Conservation (phyloP, 1,284 basidiomycete species). For the Testicularia cyperi region DNA sequence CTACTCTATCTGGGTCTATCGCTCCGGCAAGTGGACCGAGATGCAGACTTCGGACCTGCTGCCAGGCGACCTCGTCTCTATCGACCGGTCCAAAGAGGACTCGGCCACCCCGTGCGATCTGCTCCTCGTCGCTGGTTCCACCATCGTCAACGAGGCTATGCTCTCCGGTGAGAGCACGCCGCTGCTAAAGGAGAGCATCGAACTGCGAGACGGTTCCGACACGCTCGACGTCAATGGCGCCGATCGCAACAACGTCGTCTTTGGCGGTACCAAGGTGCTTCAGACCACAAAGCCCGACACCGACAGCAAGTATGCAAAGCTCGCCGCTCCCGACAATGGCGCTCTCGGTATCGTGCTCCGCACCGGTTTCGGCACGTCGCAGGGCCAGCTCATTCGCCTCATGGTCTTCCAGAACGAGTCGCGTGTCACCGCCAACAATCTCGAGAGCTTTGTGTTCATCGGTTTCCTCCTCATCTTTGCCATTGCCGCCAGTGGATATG, state of each 20-base stretch:
- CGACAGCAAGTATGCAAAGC: conserved; percentile 29
- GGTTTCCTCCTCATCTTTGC: conserved; percentile 59
- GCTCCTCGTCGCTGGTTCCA: conserved; percentile 47
- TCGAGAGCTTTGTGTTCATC: conserved; percentile 59
- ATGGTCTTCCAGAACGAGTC: conserved; percentile 60
- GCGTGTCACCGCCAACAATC: conserved; percentile 57
- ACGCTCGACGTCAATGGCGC: conserved; percentile 53
- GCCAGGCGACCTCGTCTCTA: conserved; percentile 57
- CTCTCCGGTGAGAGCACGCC: conserved; percentile 59
- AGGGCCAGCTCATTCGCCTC: conserved; percentile 58
- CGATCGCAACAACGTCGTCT: conserved; percentile 58
- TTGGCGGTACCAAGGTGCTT: conserved; percentile 59
- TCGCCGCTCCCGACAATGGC: conserved; percentile 54
- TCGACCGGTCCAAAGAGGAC: conserved; percentile 58
- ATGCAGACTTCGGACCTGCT: conserved; percentile 51
- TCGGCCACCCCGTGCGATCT: conserved; percentile 56
- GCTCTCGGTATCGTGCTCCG: conserved; percentile 54
- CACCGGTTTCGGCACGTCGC: conserved; percentile 59
- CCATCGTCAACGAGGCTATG: conserved; percentile 60
- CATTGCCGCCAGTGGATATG: conserved; percentile 55
- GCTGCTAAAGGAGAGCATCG: conserved; percentile 58
- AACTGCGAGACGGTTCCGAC: conserved; percentile 53
- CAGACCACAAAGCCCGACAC: conserved; percentile 53
- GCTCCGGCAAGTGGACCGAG: conserved; percentile 51
- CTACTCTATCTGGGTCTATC: conserved; percentile 53